A percentile compares a stretch with the other conserved stretches of the same genome.
Evolutionary conservation across 495 filamentous ascomycete species (phyloP).

Genomic region (Hamigera avellanea): DNA sequence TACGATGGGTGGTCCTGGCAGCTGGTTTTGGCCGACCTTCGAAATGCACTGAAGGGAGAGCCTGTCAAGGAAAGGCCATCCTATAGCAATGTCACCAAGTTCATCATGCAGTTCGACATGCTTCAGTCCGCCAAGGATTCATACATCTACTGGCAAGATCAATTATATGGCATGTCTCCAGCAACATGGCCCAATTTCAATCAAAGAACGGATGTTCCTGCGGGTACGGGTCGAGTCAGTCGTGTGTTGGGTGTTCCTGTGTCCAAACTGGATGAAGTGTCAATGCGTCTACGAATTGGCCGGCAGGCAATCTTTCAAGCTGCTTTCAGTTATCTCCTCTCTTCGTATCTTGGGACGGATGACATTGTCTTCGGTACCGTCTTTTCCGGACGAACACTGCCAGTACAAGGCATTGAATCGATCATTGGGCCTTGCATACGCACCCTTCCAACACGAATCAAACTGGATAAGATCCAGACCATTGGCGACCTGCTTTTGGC

Average conservation of each 20-base stretch:
- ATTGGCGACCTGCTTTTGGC: constrained; percentile 45
- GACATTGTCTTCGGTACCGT: constrained; percentile 65
- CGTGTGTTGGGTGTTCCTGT: constrained; percentile 12
- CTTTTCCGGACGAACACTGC: constrained; percentile 60
- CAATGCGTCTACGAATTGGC: constrained; percentile 18
- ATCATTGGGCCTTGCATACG: constrained; percentile 63
- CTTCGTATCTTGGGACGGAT: constrained; percentile 41
- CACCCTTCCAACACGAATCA: constrained; percentile 53
- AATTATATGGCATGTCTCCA: constrained; percentile 30
- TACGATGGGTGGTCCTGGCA: constrained; percentile 85
- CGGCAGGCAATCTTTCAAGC: constrained; percentile 57
- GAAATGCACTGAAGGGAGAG: constrained; percentile 17
- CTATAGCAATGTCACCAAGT: constrained; percentile 16
- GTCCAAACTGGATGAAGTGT: constrained; percentile 16
- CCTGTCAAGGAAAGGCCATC: constrained; percentile 12
- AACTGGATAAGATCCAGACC: constrained; percentile 30
- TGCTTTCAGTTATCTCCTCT: constrained; percentile 50
- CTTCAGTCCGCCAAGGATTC: constrained; percentile 33
- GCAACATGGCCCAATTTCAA: constrained; percentile 20
- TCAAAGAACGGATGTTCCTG: constrained; percentile 3
- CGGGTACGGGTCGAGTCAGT: constrained; percentile 20
- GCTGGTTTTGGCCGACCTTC: constrained; percentile 53
- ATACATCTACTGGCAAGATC: constrained; percentile 52
- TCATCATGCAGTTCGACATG: constrained; percentile 21
- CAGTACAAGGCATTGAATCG: constrained; percentile 52